Evolutionary conservation across 768 basidiomycete genomes (phyloP).

Genomic region (Auriculariales sp.): DNA sequence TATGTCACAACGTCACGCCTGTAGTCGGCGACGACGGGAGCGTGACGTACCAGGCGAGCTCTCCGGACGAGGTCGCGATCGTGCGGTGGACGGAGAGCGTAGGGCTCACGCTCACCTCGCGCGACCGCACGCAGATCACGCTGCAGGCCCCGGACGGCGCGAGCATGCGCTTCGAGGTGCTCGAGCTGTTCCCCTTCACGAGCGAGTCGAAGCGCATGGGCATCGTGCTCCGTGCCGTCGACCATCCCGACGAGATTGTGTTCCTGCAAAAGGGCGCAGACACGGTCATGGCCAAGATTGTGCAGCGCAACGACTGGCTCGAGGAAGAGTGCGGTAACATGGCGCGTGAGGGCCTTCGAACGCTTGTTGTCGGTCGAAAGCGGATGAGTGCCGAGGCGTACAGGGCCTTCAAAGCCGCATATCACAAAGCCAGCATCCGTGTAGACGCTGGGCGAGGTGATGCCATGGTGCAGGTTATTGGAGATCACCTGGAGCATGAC

Average conservation of each 20-base stretch:
- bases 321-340: constrained; percentile 98
- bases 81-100: constrained; percentile 95
- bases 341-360: constrained; percentile 91
- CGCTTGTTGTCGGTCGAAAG: constrained; percentile 84
- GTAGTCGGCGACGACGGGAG: constrained; percentile 88
- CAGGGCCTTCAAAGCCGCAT: constrained; percentile 50
- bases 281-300: constrained; percentile 92
- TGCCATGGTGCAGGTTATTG: constrained; percentile 61
- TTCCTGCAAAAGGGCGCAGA: constrained; percentile 98
- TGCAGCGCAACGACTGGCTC: constrained; percentile 95
- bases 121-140: constrained; percentile 84
- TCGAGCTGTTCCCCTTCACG: constrained; percentile 95
- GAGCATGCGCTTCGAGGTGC: constrained; percentile 62
- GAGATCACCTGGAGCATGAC: constrained; percentile 70
- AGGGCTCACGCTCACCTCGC: constrained; percentile 74
- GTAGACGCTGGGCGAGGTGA: constrained; percentile 63
- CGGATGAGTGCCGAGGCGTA: constrained; percentile 56
- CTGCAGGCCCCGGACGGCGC: constrained; percentile 57
- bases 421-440: constrained; percentile 66
- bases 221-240: constrained; percentile 71
- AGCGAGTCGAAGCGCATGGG: constrained; percentile 99
- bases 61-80: constrained; percentile 97
- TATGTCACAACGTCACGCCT: constrained; percentile 97
- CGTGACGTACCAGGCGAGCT: constrained; percentile 95
- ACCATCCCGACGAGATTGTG: constrained; percentile 56